Percentiles rank a stretch among this genome's conserved stretches.
phyloP scores from a whole-genome alignment of 208 protist species.

The Crithidia sp. region DNA sequence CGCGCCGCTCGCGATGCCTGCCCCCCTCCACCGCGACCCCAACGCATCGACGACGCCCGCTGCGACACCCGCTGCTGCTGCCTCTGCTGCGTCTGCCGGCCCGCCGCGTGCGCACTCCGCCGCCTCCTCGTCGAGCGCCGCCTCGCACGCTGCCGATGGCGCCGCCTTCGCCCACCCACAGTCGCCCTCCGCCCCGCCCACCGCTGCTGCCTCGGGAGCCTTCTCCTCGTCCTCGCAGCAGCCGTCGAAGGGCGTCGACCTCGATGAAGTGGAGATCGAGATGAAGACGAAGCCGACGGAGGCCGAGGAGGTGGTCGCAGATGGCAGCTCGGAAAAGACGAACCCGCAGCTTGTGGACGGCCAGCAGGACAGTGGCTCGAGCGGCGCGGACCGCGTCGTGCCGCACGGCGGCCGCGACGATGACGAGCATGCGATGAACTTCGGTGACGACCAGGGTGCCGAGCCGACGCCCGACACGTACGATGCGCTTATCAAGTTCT shows the following conservation, averaged over 20 bases:
- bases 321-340: constrained; percentile 5
- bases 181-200: not conserved
- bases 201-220: constrained; percentile 4
- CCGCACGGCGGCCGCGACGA: not conserved
- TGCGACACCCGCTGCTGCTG: not conserved
- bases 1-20: not conserved
- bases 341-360: not conserved
- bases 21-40: not conserved
- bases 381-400: not conserved
- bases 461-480: constrained; percentile 66
- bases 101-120: not conserved
- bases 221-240: constrained; percentile 11
- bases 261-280: constrained; percentile 13
- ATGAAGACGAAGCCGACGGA: constrained; percentile 4
- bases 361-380: not conserved
- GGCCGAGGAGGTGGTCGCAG: not conserved
- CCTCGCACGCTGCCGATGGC: too few relatives aligned
- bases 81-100: not conserved
- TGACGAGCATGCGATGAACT: constrained; percentile 47
- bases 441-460: constrained; percentile 63
- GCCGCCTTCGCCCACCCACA: not conserved
- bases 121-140: too few relatives aligned
- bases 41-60: not conserved
- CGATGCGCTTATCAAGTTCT: constrained; percentile 69
- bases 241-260: constrained; percentile 13